Percentiles rank a stretch among this genome's conserved stretches.
phyloP scores from a whole-genome alignment of 768 basidiomycete species.

The Pisolithus tinctorius region DNA sequence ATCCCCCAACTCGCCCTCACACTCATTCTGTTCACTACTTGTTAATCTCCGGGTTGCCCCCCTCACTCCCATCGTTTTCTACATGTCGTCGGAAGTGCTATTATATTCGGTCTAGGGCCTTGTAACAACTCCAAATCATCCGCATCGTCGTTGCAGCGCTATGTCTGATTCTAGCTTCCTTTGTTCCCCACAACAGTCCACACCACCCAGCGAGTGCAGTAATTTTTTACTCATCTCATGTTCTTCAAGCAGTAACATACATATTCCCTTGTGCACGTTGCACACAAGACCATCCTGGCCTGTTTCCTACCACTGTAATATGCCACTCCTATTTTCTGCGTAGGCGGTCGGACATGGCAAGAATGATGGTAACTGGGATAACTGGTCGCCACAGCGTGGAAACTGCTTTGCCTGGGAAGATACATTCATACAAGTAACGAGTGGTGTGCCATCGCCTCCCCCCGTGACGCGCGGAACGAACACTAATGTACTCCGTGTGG shows the following conservation, averaged over 20 bases:
- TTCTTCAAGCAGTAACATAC: slow-evolving; percentile 28
- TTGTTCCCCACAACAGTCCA: slow-evolving; percentile 10
- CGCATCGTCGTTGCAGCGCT: slow-evolving; percentile 23
- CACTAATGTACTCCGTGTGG: background rate
- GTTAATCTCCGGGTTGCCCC: slow-evolving; percentile 15
- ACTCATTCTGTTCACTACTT: slow-evolving; percentile 17
- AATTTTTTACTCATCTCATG: slow-evolving; percentile 17
- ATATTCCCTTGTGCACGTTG: slow-evolving; percentile 11
- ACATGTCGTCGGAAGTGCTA: slow-evolving; percentile 23
- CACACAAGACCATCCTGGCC: slow-evolving; percentile 10
- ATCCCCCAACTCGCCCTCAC: slow-evolving; percentile 13
- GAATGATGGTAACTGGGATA: background rate
- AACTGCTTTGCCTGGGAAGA: background rate
- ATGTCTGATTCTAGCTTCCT: slow-evolving; percentile 20
- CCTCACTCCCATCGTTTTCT: slow-evolving; percentile 10
- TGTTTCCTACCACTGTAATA: slow-evolving; percentile 16
- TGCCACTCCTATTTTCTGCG: slow-evolving; percentile 8
- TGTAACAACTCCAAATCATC: slow-evolving; percentile 30
- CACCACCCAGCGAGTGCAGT: slow-evolving; percentile 23
- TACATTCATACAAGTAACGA: background rate
- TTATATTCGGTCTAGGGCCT: slow-evolving; percentile 31
- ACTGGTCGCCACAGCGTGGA: background rate
- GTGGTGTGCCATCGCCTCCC: background rate
- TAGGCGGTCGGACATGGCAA: slow-evolving; percentile 7
- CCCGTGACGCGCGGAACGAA: background rate